Evolutionary conservation across 495 filamentous ascomycete genomes (phyloP), one percentile per base, ranked within the genome.

Genomic region (Tuber microsphaerosporum): DNA sequence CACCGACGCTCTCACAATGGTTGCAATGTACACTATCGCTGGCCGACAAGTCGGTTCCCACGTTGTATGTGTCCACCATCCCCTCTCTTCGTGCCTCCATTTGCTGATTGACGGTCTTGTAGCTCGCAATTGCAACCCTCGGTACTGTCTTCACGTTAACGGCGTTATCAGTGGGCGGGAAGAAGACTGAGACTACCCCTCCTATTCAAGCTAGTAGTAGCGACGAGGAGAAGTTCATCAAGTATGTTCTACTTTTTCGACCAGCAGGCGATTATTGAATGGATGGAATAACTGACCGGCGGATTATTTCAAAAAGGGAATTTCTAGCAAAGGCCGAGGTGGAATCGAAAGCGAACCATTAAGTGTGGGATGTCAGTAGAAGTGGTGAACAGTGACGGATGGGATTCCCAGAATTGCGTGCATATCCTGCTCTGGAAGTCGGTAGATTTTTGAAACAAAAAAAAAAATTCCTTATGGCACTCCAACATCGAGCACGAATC

Each of bases 181-280:
- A 88, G 81, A 89, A 89, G 85, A 89, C 90, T 85, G 85, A 90
- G 84, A 79, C 88, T 82, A 88, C 88, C 75, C 94, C 94, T 74
- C 92, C 93, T 42, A 93, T 97, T 87, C 91, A 94, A 84, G 94
- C 94, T 69, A 86, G 87, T 75, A 94, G 90, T 86, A 91, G 93
- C 83, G 94, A 97, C 83, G 94, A 99, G 89, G 94, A 96, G 87
- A 90, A 91, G 81, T 99, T 97, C 86, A 95, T 99, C 88, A 93
- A 97, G 94, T 98, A 89, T 84, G 92, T 85, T 17, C 39, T n/a
- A 56, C 42, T 74, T 19, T 34, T 65, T 19, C 0, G 12, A 65
- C 14, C 2, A 19, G 17, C 56, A 16, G 56, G 12, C 5, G 14
- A 34, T 34, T 65, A 8, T 65, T 31, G 41, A 44, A 19, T 69